These are phyloP conservation scores for Dionaea muscipula DNA, from an alignment of 179 eudicot genomes.

Conservation along the genomic window DNA sequence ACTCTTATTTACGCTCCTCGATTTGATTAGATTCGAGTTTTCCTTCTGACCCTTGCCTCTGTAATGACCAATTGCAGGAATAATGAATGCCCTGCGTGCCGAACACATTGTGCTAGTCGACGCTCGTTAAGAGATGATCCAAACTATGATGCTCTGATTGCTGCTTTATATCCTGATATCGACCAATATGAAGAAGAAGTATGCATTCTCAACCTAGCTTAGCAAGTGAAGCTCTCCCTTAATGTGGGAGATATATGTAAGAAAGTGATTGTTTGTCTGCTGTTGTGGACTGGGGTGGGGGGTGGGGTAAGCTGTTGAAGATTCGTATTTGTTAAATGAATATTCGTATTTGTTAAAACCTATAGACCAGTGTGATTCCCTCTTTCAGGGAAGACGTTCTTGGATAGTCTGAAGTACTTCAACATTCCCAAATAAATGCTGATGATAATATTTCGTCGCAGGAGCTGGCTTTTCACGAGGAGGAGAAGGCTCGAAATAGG, in stretches of 20 bases:
- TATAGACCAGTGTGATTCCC: too few relatives aligned
- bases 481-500: constrained; percentile 66
- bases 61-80: constrained; percentile 36
- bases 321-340: too few relatives aligned
- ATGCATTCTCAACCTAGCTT: constrained; percentile 9
- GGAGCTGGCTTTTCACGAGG: constrained; percentile 84
- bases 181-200: constrained; percentile 96
- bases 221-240: background rate
- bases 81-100: constrained; percentile 98
- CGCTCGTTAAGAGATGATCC: constrained; percentile 96
- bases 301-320: too few relatives aligned
- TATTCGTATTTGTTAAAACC: too few relatives aligned
- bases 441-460: constrained; percentile 13
- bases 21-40: background rate
- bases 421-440: background rate
- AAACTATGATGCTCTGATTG: constrained; percentile 67
- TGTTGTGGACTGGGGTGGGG: too few relatives aligned
- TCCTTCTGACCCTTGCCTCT: background rate
- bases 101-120: constrained; percentile 97
- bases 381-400: too few relatives aligned
- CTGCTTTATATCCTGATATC: constrained; percentile 70
- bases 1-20: background rate
- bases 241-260: background rate
- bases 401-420: background rate
- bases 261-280: too few relatives aligned